Conservation (phyloP, 768 basidiomycete species). For the Leccinum subtestaceum region DNA sequence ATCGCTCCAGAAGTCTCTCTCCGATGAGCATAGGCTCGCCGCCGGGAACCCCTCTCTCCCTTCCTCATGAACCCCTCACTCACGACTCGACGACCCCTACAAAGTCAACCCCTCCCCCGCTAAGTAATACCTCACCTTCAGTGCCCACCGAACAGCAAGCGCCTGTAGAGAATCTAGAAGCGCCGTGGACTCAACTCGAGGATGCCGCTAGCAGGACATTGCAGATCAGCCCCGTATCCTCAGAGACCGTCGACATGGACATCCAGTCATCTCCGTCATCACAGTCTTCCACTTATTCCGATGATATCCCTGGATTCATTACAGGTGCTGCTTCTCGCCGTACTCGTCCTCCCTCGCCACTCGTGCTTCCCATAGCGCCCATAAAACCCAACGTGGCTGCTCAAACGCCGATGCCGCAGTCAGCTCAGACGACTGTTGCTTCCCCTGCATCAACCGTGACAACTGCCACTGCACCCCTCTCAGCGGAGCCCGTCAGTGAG, state of each 20-base stretch:
- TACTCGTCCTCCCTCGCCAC: slow-evolving; percentile 23
- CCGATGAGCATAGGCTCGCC: slow-evolving; percentile 62
- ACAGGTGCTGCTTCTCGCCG: slow-evolving; percentile 31
- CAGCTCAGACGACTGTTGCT: slow-evolving; percentile 16
- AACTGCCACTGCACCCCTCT: slow-evolving; percentile 8
- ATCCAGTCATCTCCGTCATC: slow-evolving; percentile 34
- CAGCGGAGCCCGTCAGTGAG: slow-evolving; percentile 7
- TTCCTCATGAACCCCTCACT: slow-evolving; percentile 3
- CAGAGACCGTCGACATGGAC: slow-evolving; percentile 35
- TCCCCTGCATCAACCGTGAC: slow-evolving; percentile 20
- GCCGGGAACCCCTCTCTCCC: slow-evolving; percentile 36
- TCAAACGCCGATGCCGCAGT: slow-evolving; percentile 14
- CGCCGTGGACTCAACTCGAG: slow-evolving; percentile 21
- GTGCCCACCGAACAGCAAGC: slow-evolving; percentile 18
- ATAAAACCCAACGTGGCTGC: slow-evolving; percentile 6
- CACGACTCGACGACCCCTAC: slow-evolving; percentile 6
- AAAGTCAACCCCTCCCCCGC: slow-evolving; percentile 2
- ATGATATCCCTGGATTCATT: slow-evolving; percentile 35
- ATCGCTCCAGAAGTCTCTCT: slow-evolving; percentile 48
- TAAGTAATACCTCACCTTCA: slow-evolving; percentile 11
- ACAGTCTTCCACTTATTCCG: slow-evolving; percentile 19
- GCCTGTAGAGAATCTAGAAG: slow-evolving; percentile 14
- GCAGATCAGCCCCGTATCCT: slow-evolving; percentile 32
- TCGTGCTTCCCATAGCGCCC: slow-evolving; percentile 20
- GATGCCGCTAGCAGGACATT: slow-evolving; percentile 28